Evolutionary conservation across 2,329 filamentous ascomycete genomes (phyloP).

Genomic region (Claviceps lovelessii): DNA sequence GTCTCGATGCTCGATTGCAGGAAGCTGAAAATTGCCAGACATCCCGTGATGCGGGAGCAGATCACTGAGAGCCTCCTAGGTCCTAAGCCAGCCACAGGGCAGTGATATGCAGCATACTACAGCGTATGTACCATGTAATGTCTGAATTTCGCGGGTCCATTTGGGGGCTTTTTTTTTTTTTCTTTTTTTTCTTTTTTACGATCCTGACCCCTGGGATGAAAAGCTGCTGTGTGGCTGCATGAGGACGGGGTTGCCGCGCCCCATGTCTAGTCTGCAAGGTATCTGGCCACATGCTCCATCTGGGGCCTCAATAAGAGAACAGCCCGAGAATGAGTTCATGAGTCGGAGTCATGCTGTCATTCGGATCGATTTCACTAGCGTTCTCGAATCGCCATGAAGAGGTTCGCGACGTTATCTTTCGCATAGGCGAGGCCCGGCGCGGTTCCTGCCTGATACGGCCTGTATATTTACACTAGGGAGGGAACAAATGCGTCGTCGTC

Average conservation of each 20-base stretch:
- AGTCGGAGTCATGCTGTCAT: background rate
- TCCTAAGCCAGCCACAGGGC: background rate
- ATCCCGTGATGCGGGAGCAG: background rate
- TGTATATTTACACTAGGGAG: too few relatives aligned
- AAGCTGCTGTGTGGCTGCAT: slow-evolving; percentile 3
- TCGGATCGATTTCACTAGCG: background rate
- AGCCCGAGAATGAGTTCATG: background rate
- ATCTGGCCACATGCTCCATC: slow-evolving; percentile 1
- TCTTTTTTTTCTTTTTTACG: background rate
- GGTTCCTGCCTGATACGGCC: too few relatives aligned
- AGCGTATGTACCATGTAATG: too few relatives aligned
- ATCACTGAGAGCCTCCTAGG: background rate
- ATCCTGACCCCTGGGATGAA: background rate
- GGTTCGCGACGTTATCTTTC: background rate
- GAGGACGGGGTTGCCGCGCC: background rate
- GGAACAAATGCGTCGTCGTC: too few relatives aligned
- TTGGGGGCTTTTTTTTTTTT: background rate
- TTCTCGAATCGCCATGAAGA: background rate
- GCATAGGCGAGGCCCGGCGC: too few relatives aligned
- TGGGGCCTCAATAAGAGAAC: background rate
- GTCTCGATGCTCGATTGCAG: slow-evolving; percentile 1
- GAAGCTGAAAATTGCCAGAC: slow-evolving; percentile 1
- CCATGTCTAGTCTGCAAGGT: slow-evolving; percentile 5
- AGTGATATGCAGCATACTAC: background rate
- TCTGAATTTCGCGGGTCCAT: too few relatives aligned